Evolutionary conservation across 495 filamentous ascomycete species (phyloP), one percentile per base, ranked within the genome.

Genomic region (Talaromyces wortmannii): DNA sequence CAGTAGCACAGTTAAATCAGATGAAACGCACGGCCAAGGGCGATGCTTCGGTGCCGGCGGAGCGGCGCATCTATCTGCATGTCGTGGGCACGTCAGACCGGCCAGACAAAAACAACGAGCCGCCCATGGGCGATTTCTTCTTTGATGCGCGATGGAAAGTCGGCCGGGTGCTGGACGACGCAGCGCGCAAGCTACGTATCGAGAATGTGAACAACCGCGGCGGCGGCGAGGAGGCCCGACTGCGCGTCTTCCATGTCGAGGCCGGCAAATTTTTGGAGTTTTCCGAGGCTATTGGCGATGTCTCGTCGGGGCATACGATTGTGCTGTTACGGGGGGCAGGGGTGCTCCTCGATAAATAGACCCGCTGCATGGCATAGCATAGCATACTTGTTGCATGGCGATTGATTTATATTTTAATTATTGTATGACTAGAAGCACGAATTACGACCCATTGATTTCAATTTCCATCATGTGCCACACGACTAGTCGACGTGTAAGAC

Each of bases 221-320:
- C 16, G 82, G 78, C 30, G 79, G 86, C 13, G 90, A 95, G 73
- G 84, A 87, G 69, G 86, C 88, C 31, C 82, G 83, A 63, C 62
- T 98, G 58, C 67, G 92, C 40, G 81, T 98, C 2, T 98, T 94
- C 55, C 92, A 97, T 68, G 88, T 97, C 0, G 94, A 97, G 65
- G 86, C 84, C 0, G 95, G 95, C 1, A 72, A 89, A 54, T 73
- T 97, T 55, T 64, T 98, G 58, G 88, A 87, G 48, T 98, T 97
- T 68, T 82, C 81, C 18, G 91, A 96, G 70, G 87, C 91, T 69
- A 63, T 78, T 56, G 71, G 71, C 2, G 69, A 86, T 17, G 92
- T 87, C 7, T 12, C 12, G 4, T 45, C 77, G 60, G 95, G 94
- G 4, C 89, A 97, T 69, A 97, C 89, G 7, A 79, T 97, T 58